phyloP scores from a whole-genome alignment of 2,329 filamentous ascomycete species.

The Curvularia eragrostidis region DNA sequence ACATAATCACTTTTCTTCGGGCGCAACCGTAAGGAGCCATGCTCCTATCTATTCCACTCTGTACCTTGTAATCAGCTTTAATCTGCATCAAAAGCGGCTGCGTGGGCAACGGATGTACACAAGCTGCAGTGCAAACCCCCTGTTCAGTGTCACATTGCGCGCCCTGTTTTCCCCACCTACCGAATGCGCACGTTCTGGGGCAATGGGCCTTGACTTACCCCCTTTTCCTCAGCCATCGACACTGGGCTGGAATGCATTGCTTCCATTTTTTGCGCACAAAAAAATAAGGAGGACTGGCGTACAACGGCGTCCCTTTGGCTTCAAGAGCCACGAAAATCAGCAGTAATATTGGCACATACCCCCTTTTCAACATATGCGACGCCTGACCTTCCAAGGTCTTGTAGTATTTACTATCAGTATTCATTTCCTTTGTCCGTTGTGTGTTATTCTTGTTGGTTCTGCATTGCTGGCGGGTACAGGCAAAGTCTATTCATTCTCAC shows the following conservation, averaged over 20 bases:
- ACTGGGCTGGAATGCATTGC: conserved; percentile 7
- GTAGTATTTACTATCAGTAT: conserved; percentile 28
- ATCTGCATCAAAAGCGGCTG: conserved; percentile 43
- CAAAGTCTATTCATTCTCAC: conserved; percentile 18
- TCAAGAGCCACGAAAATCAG: conserved; percentile 25
- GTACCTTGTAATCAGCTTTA: conserved; percentile 51
- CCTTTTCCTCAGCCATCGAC: conserved; percentile 2
- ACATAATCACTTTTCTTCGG: conserved; percentile 30
- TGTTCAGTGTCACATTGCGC: conserved; percentile 8
- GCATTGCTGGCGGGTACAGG: conserved; percentile 42
- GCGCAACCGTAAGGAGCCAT: conserved; percentile 10
- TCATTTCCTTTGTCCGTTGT: conserved; percentile 43
- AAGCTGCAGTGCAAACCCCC: conserved; percentile 2
- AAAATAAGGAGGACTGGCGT: conserved; percentile 19
- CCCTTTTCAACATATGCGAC: conserved; percentile 21
- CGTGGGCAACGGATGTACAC: conserved; percentile 13
- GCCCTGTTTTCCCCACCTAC: conserved; percentile 3
- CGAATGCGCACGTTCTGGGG: conserved; percentile 7
- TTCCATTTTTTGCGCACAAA: conserved; percentile 14
- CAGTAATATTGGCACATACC: conserved; percentile 44
- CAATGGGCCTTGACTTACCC: conserved; percentile 8
- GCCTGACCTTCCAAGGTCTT: conserved; percentile 9
- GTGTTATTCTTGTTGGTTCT: conserved; percentile 29
- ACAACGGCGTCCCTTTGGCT: conserved; percentile 20
- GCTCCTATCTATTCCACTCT: conserved; percentile 21